A percentile compares a stretch with the other conserved stretches of the same genome.
phyloP scores from a whole-genome alignment of 202 grass and related monocot genomes.

The Zizania palustris region DNA sequence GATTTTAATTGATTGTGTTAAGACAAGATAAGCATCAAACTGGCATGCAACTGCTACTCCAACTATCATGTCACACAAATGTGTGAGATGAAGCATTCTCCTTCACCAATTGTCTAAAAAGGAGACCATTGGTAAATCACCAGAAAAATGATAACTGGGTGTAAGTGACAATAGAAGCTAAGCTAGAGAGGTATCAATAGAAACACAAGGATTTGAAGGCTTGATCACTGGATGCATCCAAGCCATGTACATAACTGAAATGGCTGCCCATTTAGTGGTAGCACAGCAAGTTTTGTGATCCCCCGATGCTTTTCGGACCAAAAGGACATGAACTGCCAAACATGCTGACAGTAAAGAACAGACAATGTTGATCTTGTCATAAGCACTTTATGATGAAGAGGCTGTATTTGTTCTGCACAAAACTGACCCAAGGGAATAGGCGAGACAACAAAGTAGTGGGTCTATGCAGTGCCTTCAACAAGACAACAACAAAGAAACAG shows the following conservation, averaged over 20 bases:
- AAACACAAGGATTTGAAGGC: constrained; percentile 23
- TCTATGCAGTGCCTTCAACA: constrained; percentile 33
- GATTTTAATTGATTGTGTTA: constrained; percentile 1
- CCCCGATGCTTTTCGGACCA: neutral
- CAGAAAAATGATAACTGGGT: constrained; percentile 1
- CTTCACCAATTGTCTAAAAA: constrained; percentile 11
- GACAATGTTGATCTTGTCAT: constrained; percentile 34
- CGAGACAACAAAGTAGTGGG: constrained; percentile 40
- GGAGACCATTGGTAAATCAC: constrained; percentile 6
- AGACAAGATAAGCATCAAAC: constrained; percentile 6
- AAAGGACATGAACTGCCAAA: neutral
- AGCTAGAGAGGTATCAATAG: neutral
- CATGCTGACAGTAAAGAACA: constrained; percentile 9
- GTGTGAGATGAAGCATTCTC: constrained; percentile 7
- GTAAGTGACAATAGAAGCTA: constrained; percentile 20
- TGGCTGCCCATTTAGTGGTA: constrained; percentile 20
- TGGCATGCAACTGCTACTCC: constrained; percentile 25
- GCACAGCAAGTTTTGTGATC: constrained; percentile 22
- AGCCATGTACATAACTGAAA: constrained; percentile 15
- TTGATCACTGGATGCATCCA: constrained; percentile 29
- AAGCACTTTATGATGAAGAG: constrained; percentile 40
- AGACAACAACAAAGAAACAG: constrained; percentile 3
- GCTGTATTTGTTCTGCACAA: constrained; percentile 34
- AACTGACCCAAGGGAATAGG: constrained; percentile 40
- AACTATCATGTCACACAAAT: constrained; percentile 10